Evolutionary conservation across 192 early-diverging fungal species (phyloP).

Genomic region (Helicostylum pulchrum): DNA sequence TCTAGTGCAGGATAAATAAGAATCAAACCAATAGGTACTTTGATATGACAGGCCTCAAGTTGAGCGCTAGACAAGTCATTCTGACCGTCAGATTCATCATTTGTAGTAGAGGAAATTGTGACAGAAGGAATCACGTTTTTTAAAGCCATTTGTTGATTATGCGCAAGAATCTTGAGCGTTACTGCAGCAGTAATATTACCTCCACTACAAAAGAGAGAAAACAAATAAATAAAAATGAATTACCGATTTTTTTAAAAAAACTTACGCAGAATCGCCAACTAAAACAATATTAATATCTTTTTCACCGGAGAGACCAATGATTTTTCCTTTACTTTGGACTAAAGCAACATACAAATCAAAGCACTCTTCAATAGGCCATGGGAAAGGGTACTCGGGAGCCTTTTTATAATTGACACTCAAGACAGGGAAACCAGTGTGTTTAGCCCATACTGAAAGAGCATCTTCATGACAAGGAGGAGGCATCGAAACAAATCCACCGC

Average conservation of each 20-base stretch:
- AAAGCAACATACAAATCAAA: constrained; percentile 82
- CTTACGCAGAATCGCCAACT: constrained; percentile 91
- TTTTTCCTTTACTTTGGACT: constrained; percentile 69
- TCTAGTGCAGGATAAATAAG: constrained; percentile 89
- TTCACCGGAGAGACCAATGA: constrained; percentile 69
- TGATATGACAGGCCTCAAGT: constrained; percentile 34
- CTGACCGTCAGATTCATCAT: background rate
- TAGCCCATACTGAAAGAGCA: constrained; percentile 79
- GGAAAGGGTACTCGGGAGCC: constrained; percentile 94
- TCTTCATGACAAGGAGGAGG: constrained; percentile 84
- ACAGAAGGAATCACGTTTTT: constrained; percentile 20
- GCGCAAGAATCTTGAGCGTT: constrained; percentile 72
- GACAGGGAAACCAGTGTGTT: constrained; percentile 65
- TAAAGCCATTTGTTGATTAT: constrained; percentile 25
- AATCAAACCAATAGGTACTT: constrained; percentile 70
- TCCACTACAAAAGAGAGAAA: constrained; percentile 51
- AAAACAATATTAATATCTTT: constrained; percentile 71
- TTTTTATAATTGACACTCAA: constrained; percentile 90
- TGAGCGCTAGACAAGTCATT: background rate
- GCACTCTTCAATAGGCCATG: constrained; percentile 85
- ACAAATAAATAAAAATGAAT: constrained; percentile 7
- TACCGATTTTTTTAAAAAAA: constrained; percentile 17
- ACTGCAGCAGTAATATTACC: constrained; percentile 81
- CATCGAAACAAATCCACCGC: constrained; percentile 95
- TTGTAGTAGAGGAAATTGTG: background rate